Conservation (phyloP, 1,139 yeast genomes). For the Debaryomyces sp. region DNA sequence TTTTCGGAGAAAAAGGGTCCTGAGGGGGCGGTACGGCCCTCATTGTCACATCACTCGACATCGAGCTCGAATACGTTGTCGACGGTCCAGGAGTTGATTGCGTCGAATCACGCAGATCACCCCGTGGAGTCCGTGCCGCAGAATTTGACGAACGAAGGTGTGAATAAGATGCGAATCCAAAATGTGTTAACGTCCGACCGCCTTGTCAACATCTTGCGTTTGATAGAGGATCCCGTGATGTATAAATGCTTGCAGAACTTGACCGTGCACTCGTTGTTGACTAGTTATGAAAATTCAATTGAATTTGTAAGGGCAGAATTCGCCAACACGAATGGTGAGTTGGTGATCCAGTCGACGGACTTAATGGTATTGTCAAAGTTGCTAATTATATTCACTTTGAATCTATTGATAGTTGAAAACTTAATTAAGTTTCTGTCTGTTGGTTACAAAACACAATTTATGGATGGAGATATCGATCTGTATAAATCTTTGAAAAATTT, state of each 20-base stretch:
- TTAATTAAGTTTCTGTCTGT: conserved; percentile 26
- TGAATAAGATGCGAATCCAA: not conserved
- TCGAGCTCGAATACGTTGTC: conserved; percentile 10
- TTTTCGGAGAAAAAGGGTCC: conserved; percentile 16
- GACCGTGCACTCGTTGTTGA: conserved; percentile 32
- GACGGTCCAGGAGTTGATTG: conserved; percentile 4
- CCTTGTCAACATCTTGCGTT: conserved; percentile 23
- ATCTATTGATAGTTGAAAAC: conserved; percentile 34
- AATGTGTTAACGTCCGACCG: conserved; percentile 20
- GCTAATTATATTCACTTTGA: conserved; percentile 31
- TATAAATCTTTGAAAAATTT: conserved; percentile 25
- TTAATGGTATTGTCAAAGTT: conserved; percentile 34
- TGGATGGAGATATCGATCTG: conserved; percentile 3
- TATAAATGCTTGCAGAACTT: conserved; percentile 27
- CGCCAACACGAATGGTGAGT: conserved; percentile 21
- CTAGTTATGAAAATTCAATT: conserved; percentile 26
- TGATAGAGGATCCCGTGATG: conserved; percentile 28
- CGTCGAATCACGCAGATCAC: conserved; percentile 13
- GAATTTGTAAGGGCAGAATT: conserved; percentile 28
- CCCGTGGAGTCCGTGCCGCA: conserved; percentile 21
- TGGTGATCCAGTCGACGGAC: conserved; percentile 32
- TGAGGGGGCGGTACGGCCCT: conserved; percentile 1
- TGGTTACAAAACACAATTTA: not conserved
- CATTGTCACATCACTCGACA: conserved; percentile 3
- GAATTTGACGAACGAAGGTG: conserved; percentile 8